Base-by-base conservation (phyloP, 805 yeast genomes). In the Ogataea siamensis region DNA sequence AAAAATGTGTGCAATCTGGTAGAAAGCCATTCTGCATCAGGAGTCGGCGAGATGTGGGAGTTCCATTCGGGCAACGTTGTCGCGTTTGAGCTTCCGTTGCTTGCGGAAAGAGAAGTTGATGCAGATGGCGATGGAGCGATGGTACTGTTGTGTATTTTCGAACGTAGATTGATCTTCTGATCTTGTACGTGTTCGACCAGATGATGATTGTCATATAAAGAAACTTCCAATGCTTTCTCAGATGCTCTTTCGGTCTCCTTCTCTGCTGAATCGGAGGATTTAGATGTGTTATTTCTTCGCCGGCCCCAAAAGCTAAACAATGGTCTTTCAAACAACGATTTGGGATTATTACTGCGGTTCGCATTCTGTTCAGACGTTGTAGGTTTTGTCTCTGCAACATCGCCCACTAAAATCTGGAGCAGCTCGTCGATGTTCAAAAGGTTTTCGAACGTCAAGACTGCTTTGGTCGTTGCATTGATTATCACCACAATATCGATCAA, bases 371-470 rank as follows among this genome's bases (percentile, higher is more conserved):
- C 44, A 4, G 19, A 13, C 32, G 27, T 34, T 11, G 14, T 10
- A 20, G 6, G 6, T 9, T 17, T 28, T 13, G 19, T 16, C 9
- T 14, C 17, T 9, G 18, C 6, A 4, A 26, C 20, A 12, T 38
- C 39, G 7, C 34, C 36, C 7, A 42, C 37, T 13, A 46, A 11
- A n/a, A 32, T 21, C 13, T 42, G 40, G 25, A 46, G 19, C 13
- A 49, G 23, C 20, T 40, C 31, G 37, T 53, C 60, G 5, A 48
- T 20, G 25, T 40, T 30, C 12, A 58, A 11, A 14, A 56, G 21
- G 20, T 50, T 49, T 10, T 47, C 42, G n/a, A 58, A 40, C 14
- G 32, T 39, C 19, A 50, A 16, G 0, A 25, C 22, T 1, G 26
- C 30, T 5, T 28, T 9, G 4, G 32, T 23, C 3, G 44, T 11